These are phyloP conservation scores for Thalia dealbata DNA, from an alignment of 176 grass and related monocot genomes.

Conservation along the genomic window DNA sequence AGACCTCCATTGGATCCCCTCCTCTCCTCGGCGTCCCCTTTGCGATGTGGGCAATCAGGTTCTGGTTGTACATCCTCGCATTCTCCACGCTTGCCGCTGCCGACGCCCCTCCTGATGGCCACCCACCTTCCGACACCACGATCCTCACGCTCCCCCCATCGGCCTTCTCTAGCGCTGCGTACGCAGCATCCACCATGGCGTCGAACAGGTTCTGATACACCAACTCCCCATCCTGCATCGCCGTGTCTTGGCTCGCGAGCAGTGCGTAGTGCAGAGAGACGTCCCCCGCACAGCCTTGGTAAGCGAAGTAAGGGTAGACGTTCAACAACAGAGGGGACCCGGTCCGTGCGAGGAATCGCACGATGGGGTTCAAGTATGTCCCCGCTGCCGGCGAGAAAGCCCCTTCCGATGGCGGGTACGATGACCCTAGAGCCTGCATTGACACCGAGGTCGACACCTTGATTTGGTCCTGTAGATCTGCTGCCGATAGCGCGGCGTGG, in stretches of 20 bases:
- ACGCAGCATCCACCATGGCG: constrained; percentile 46
- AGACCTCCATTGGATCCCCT: background rate
- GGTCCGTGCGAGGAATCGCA: constrained; percentile 26
- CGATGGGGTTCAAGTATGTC: constrained; percentile 20
- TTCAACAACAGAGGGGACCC: constrained; percentile 59
- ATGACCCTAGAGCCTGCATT: background rate
- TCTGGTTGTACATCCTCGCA: constrained; percentile 57
- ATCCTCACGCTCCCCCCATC: constrained; percentile 11
- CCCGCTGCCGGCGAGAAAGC: constrained; percentile 18
- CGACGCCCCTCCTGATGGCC: constrained; percentile 48
- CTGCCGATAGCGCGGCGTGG: background rate
- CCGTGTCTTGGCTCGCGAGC: constrained; percentile 31
- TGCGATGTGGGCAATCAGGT: constrained; percentile 13
- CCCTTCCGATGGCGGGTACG: constrained; percentile 37
- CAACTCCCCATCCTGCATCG: constrained; percentile 29
- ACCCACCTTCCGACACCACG: constrained; percentile 62
- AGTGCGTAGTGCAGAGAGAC: constrained; percentile 32
- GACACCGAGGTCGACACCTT: background rate
- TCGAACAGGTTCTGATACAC: constrained; percentile 51
- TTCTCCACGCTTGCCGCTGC: constrained; percentile 26
- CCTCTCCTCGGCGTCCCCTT: background rate
- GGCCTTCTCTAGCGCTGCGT: constrained; percentile 36
- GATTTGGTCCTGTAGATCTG: background rate
- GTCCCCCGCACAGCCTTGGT: background rate
- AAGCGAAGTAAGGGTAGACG: constrained; percentile 71